Evolutionary conservation across 768 basidiomycete genomes (phyloP).

Genomic region (Tulasnella sp.): DNA sequence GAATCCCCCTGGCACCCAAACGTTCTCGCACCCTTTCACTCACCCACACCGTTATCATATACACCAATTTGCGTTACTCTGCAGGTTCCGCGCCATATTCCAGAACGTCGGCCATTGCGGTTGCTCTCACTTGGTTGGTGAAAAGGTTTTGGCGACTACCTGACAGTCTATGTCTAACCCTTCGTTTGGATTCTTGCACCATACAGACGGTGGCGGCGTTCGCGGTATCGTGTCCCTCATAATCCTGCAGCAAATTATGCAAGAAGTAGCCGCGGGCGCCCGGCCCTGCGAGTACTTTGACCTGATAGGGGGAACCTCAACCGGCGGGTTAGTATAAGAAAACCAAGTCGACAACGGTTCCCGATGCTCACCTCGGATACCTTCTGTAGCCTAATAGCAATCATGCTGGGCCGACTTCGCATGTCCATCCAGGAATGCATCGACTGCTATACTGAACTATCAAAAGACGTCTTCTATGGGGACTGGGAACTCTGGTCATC

Average conservation of each 20-base stretch:
- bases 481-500: background rate
- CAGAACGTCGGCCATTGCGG: background rate
- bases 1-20: background rate
- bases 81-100: slow-evolving; percentile 3
- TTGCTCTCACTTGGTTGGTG: background rate
- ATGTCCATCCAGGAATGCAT: slow-evolving; percentile 40
- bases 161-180: too few species aligned
- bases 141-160: background rate
- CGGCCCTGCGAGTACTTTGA: slow-evolving; percentile 35
- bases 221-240: slow-evolving; percentile 16
- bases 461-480: slow-evolving; percentile 36
- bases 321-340: slow-evolving; percentile 32
- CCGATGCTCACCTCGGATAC: background rate
- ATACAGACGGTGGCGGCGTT: slow-evolving; percentile 16
- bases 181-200: too few species aligned
- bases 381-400: slow-evolving; percentile 34
- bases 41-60: background rate
- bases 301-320: slow-evolving; percentile 34
- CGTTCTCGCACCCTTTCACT: background rate
- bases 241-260: slow-evolving; percentile 17
- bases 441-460: slow-evolving; percentile 34
- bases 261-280: background rate
- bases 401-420: slow-evolving; percentile 42
- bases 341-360: background rate
- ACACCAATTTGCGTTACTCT: background rate